Evolutionary conservation across 2,329 filamentous ascomycete species (phyloP).

Genomic region (Cryphonectria carpinicola): DNA sequence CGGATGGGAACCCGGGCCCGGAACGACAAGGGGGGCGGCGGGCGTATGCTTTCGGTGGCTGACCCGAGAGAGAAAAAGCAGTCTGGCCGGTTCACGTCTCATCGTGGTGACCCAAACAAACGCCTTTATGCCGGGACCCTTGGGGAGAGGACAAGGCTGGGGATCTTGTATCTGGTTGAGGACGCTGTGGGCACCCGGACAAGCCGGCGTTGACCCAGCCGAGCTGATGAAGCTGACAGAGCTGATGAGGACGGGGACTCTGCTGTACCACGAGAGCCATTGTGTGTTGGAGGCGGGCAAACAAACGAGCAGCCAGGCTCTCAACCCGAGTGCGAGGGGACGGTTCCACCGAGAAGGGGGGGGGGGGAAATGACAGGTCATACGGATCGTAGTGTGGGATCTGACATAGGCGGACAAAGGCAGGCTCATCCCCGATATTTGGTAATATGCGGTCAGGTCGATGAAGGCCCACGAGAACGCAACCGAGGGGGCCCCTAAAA

Average conservation of each 20-base stretch:
- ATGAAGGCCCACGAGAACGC: neutral
- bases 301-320: neutral
- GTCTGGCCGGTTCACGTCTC: slow-evolving; percentile 13
- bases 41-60: neutral
- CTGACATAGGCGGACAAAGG: slow-evolving; percentile 25
- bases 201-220: neutral
- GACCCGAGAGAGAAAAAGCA: slow-evolving; percentile 8
- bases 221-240: neutral
- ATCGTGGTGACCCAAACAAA: slow-evolving; percentile 18
- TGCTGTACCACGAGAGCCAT: neutral
- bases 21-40: slow-evolving; percentile 4
- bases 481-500: neutral
- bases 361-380: slow-evolving; percentile 28
- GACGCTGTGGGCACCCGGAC: neutral
- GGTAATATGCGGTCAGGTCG: slow-evolving; percentile 19
- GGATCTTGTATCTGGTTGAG: neutral
- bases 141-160: neutral
- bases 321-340: slow-evolving; percentile 10
- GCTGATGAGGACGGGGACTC: neutral
- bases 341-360: slow-evolving; percentile 5
- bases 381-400: slow-evolving; percentile 20
- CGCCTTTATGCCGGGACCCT: slow-evolving; percentile 6
- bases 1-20: slow-evolving; percentile 14
- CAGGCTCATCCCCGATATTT: slow-evolving; percentile 13
- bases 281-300: neutral